Evolutionary conservation across 2,329 filamentous ascomycete species (phyloP).

Genomic region (Epichloe coenophiala): DNA sequence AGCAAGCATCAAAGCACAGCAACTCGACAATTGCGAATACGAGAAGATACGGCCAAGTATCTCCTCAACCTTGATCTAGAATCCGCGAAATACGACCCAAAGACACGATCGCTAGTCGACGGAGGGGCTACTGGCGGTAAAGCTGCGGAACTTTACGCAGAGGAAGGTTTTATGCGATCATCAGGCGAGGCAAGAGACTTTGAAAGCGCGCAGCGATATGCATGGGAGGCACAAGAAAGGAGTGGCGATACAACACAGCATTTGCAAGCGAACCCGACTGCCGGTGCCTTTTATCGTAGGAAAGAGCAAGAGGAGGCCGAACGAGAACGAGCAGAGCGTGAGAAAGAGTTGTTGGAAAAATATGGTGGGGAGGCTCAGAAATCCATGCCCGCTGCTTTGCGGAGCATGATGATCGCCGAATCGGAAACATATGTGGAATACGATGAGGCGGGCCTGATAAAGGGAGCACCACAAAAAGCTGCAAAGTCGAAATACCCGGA

Average conservation of each 20-base stretch:
- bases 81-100: slow-evolving; percentile 94
- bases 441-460: slow-evolving; percentile 78
- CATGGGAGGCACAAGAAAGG: slow-evolving; percentile 89
- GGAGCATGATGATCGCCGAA: slow-evolving; percentile 57
- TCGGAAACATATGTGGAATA: slow-evolving; percentile 89
- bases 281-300: slow-evolving; percentile 71
- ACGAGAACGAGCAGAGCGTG: slow-evolving; percentile 51
- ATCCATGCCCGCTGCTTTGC: slow-evolving; percentile 45
- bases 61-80: slow-evolving; percentile 88
- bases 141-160: slow-evolving; percentile 71
- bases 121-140: slow-evolving; percentile 68
- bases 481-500: slow-evolving; percentile 87
- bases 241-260: slow-evolving; percentile 69
- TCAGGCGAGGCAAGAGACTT: slow-evolving; percentile 91
- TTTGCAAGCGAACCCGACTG: slow-evolving; percentile 91
- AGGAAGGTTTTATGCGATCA: slow-evolving; percentile 80
- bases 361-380: slow-evolving; percentile 59
- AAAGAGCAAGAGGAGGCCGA: slow-evolving; percentile 65
- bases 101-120: slow-evolving; percentile 83
- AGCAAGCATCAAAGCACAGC: slow-evolving; percentile 83
- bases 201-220: slow-evolving; percentile 75
- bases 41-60: slow-evolving; percentile 97
- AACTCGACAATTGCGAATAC: slow-evolving; percentile 77
- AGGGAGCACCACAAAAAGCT: slow-evolving; percentile 64
- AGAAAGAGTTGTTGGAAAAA: slow-evolving; percentile 61